These are phyloP conservation scores for Passalora sequoiae DNA, from an alignment of 2,329 filamentous ascomycete genomes.

Conservation along the genomic window DNA sequence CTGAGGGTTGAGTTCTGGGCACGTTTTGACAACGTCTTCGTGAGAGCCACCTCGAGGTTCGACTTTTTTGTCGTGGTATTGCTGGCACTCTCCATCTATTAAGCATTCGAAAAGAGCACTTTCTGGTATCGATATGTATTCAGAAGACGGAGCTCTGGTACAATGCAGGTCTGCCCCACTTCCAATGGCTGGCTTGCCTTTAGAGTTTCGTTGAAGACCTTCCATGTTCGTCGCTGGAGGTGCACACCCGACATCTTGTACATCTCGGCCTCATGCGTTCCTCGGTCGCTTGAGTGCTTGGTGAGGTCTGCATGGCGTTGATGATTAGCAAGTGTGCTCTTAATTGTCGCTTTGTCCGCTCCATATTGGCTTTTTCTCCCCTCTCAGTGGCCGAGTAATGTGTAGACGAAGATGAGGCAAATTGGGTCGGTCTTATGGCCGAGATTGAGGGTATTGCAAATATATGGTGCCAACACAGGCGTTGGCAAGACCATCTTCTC, in stretches of 20 bases:
- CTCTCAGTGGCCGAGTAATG: too few species aligned
- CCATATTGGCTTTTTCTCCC: too few species aligned
- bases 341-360: too few species aligned
- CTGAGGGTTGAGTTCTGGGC: constrained; percentile 44
- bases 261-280: too few species aligned
- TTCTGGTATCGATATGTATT: too few species aligned
- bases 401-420: constrained; percentile 38
- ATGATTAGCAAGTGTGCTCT: not conserved
- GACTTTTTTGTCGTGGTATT: constrained; percentile 5
- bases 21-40: constrained; percentile 35
- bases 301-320: not conserved
- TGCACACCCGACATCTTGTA: too few species aligned
- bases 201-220: not conserved
- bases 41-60: constrained; percentile 26
- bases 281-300: not conserved
- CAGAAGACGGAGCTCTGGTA: too few species aligned
- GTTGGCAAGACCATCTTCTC: constrained; percentile 81
- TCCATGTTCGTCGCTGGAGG: not conserved
- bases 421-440: constrained; percentile 62
- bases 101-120: too few species aligned
- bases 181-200: not conserved
- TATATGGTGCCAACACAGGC: constrained; percentile 79
- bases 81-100: too few species aligned
- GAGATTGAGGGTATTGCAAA: constrained; percentile 63
- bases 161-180: constrained; percentile 1